phyloP scores from a whole-genome alignment of 2,329 filamentous ascomycete species.

The Ceratocystis huliohia region DNA sequence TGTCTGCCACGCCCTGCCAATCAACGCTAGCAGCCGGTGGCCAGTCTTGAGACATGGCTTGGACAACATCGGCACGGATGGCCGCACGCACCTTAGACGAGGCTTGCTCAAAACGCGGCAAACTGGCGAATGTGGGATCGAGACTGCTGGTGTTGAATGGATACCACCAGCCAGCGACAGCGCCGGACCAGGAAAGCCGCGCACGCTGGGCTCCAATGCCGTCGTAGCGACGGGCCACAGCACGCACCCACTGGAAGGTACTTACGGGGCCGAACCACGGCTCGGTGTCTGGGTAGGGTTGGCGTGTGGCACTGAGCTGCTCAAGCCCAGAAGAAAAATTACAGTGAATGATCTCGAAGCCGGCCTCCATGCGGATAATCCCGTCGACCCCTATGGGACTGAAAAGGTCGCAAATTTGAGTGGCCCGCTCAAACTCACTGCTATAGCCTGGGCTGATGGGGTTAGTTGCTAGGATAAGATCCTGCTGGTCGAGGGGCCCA shows the following conservation, averaged over 20 bases:
- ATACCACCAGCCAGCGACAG: slow-evolving; percentile 41
- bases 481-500: slow-evolving; percentile 57
- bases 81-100: slow-evolving; percentile 26
- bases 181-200: slow-evolving; percentile 36
- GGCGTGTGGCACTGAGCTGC: slow-evolving; percentile 28
- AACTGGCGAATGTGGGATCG: slow-evolving; percentile 26
- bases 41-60: slow-evolving; percentile 25
- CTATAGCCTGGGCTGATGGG: slow-evolving; percentile 10
- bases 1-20: slow-evolving; percentile 57
- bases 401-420: slow-evolving; percentile 43
- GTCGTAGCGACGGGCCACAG: slow-evolving; percentile 34
- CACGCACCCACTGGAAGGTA: slow-evolving; percentile 32
- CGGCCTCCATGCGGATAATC: slow-evolving; percentile 53
- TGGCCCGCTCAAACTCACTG: slow-evolving; percentile 40
- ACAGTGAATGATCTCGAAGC: slow-evolving; percentile 59
- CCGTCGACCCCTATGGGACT: slow-evolving; percentile 48
- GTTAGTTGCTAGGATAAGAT: slow-evolving; percentile 43
- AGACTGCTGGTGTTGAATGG: slow-evolving; percentile 38
- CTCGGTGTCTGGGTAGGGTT: slow-evolving; percentile 23
- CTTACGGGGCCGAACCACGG: slow-evolving; percentile 24
- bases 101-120: slow-evolving; percentile 28
- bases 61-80: slow-evolving; percentile 34
- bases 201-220: slow-evolving; percentile 34
- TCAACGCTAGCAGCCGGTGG: slow-evolving; percentile 30
- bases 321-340: slow-evolving; percentile 40